Conservation (phyloP, 148 eudicot genomes). For the Amaranthus hypochondriacus region DNA sequence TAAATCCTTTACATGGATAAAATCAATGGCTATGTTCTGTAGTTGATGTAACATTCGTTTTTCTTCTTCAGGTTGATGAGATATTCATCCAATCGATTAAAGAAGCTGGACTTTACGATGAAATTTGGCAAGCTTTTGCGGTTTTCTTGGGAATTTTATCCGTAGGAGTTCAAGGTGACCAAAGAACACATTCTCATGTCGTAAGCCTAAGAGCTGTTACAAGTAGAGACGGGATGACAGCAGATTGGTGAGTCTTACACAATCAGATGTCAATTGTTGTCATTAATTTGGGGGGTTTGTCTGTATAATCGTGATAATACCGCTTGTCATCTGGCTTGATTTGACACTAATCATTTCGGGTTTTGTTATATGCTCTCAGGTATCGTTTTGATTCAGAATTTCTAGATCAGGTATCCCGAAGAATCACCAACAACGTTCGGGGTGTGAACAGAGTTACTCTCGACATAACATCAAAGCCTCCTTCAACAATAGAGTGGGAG, state of each 20-base stretch:
- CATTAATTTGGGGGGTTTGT: background rate
- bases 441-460: slow-evolving; percentile 88
- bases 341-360: background rate
- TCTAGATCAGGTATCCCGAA: slow-evolving; percentile 67
- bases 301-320: background rate
- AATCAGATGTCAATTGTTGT: background rate
- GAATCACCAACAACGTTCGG: slow-evolving; percentile 75
- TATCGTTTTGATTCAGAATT: slow-evolving; percentile 77
- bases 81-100: slow-evolving; percentile 86
- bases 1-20: background rate
- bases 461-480: slow-evolving; percentile 99
- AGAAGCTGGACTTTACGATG: slow-evolving; percentile 86
- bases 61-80: slow-evolving; percentile 65
- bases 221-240: slow-evolving; percentile 99
- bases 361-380: slow-evolving; percentile 43
- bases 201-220: slow-evolving; percentile 93
- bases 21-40: background rate
- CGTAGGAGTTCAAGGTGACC: slow-evolving; percentile 99
- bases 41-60: background rate
- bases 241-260: slow-evolving; percentile 63
- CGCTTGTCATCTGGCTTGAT: background rate
- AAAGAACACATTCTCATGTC: slow-evolving; percentile 81
- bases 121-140: slow-evolving; percentile 98
- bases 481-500: slow-evolving; percentile 98
- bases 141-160: slow-evolving; percentile 76